Base-by-base conservation (phyloP, 2,329 filamentous ascomycete genomes). In the Fusarium dimerum region DNA sequence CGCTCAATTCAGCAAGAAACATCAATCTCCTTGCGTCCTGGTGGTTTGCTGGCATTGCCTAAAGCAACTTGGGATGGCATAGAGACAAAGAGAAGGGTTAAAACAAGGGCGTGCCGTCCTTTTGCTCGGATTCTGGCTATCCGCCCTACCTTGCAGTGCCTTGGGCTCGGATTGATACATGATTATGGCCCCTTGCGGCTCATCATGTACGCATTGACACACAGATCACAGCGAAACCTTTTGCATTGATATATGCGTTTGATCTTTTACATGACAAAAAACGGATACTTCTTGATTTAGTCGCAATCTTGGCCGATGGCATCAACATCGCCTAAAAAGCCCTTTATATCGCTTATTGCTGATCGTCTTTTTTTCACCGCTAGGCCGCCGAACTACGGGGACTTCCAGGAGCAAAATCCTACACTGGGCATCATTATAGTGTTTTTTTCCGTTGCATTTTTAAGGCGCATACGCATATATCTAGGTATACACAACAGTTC, bases 211-310 rank as follows among this genome's bases (percentile, higher is more conserved):
- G 7, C 7, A 26, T 26, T 26, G 20, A 4, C 7, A 5, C 5
- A 26, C 20, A 7, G 20, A 26, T 36, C 10, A 36, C 13, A 36
- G 32, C n/a, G 4, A 36, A 5, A 11, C 9, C 10, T 36, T 9
- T 36, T 36, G 32, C 32, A 36, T 11, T 36, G 32, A 11, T 12
- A 11, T 36, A 36, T 26, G 20, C 20, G 20, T 26, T 36, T 36
- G 32, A 36, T 36, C 4, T 12, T 36, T 36, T 9, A 7, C 20
- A 36, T 36, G 3, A 11, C 10, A 36, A 15, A 36, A 4, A 15
- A 42, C 51, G 56, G 50, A 57, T 55, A 64, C 61, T 51, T 42
- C 61, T 51, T 42, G 29, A 26, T 41, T 40, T 32, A 34, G 59
- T 48, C 52, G 47, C 41, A 41, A 50, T 48, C 42, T 54, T 40